These are phyloP conservation scores for Oryza brachyantha DNA, from an alignment of 176 grass and related monocot species.

Conservation along the genomic window DNA sequence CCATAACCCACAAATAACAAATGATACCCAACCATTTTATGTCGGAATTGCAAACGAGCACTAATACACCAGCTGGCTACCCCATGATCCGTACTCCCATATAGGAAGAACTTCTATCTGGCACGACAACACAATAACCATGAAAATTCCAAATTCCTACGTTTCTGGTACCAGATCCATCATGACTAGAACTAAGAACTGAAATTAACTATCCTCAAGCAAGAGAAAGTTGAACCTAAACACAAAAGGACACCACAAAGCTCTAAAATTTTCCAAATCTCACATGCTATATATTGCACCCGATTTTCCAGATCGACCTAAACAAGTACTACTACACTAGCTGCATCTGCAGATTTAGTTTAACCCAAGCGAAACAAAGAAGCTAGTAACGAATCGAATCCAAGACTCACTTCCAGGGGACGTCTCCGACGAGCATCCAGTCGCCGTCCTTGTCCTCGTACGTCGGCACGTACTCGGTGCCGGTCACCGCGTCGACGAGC, in stretches of 20 bases:
- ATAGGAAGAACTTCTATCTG: not conserved
- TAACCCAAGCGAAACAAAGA: not conserved
- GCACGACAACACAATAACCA: not conserved
- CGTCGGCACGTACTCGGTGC: slow-evolving; percentile 74
- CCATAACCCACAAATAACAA: not conserved
- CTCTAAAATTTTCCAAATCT: not conserved
- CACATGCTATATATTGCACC: not conserved
- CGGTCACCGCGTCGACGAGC: slow-evolving; percentile 67
- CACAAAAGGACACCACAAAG: not conserved
- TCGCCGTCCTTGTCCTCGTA: slow-evolving; percentile 93
- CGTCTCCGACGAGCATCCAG: slow-evolving; percentile 93
- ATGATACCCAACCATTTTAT: slow-evolving; percentile 6
- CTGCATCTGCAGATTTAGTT: not conserved
- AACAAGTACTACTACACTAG: not conserved
- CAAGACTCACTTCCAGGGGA: slow-evolving; percentile 74
- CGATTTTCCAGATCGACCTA: not conserved
- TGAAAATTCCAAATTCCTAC: not conserved
- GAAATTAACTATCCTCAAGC: not conserved
- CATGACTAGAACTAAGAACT: not conserved
- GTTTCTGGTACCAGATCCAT: not conserved
- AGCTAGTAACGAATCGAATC: not conserved
- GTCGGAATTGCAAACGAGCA: not conserved
- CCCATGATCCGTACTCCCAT: not conserved
- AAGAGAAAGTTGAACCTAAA: not conserved
- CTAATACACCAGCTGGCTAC: not conserved